Evolutionary conservation across 129 eudicot genomes (phyloP).

Genomic region (Tagetes patula): DNA sequence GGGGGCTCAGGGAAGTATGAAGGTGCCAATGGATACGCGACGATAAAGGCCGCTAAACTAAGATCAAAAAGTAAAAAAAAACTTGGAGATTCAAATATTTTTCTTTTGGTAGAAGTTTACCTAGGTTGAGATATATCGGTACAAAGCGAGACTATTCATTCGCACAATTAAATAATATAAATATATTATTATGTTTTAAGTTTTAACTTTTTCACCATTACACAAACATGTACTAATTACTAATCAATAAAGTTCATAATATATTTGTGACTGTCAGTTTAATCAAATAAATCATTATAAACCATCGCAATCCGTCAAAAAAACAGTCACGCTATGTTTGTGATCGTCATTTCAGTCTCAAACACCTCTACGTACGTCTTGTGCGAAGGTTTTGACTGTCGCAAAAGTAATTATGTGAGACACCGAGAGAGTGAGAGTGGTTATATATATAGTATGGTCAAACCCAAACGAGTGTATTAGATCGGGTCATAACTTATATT

Average conservation of each 20-base stretch:
- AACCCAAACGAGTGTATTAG: not conserved
- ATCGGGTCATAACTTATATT: not conserved
- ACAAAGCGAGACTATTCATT: conserved; percentile 20
- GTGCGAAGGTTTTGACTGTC: no score
- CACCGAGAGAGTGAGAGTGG: no score
- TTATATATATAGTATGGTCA: no score
- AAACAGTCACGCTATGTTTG: no score
- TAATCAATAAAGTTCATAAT: not conserved
- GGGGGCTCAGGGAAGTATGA: conserved; percentile 66
- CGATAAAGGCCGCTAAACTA: conserved; percentile 34
- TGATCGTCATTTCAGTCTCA: not conserved
- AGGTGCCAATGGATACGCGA: conserved; percentile 67
- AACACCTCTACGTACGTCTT: not conserved
- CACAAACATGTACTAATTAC: not conserved
- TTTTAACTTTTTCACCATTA: not conserved
- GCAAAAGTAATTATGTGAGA: no score
- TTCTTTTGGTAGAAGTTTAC: conserved; percentile 49
- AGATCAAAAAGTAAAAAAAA: conserved; percentile 20
- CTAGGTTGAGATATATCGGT: conserved; percentile 38
- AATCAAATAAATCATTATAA: not conserved
- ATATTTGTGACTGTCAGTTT: not conserved
- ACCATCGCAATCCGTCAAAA: not conserved
- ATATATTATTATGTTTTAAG: not conserved
- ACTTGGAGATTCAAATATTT: conserved; percentile 21
- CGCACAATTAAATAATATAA: conserved; percentile 4